Evolutionary conservation across 2,329 filamentous ascomycete species (phyloP), one percentile per base, ranked within the genome.

Genomic region (Exophiala bonariae): DNA sequence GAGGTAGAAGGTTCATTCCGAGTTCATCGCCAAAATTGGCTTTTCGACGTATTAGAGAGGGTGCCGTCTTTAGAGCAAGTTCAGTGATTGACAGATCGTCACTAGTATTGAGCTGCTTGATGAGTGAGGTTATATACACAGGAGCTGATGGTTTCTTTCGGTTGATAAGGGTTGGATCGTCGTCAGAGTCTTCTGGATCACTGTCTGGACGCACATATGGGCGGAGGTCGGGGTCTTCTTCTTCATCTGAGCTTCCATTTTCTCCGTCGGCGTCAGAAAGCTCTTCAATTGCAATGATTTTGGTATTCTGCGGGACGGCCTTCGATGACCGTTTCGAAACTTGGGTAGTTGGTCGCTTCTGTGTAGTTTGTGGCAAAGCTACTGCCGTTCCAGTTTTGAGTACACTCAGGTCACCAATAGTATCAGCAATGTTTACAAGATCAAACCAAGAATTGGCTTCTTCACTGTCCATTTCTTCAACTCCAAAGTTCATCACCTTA

Each of bases 171-270:
- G 90, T 95, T 4, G 93, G 85, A 59, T 99, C 95, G 30, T 96
- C 91, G 47, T 96, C 90, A 0, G 89, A 92, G 63, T 99, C 93
- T 63, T 95, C 89, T 0, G 83, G 79, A 57, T 99, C 93, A 2
- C 87, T 90, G 60, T 89, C 88, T 1, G 89, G 89, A 64, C 96
- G 96, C 11, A 81, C 80, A 58, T 96, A 96, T 1, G 88, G 80
- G 2, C 82, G 73, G 1, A 97, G 72, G 50, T 87, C 86, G 13
- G 85, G 81, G 23, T 82, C 79, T 36, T 84, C 82, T 7, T 75
- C 76, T 10, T 73, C 71, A 9, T 34, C 31, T 11, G 39, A 39
- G 17, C 26, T 41, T n/a, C 58, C 58, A 17, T 77, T 72, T 23
- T 76, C 72, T 6, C 75, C 70, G 1, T 80, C 77, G 1, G 49